A percentile compares a stretch with the other conserved stretches of the same genome.
These are phyloP conservation scores for California macrophylla DNA, from an alignment of 441 rosid genomes.

Conservation along the genomic window DNA sequence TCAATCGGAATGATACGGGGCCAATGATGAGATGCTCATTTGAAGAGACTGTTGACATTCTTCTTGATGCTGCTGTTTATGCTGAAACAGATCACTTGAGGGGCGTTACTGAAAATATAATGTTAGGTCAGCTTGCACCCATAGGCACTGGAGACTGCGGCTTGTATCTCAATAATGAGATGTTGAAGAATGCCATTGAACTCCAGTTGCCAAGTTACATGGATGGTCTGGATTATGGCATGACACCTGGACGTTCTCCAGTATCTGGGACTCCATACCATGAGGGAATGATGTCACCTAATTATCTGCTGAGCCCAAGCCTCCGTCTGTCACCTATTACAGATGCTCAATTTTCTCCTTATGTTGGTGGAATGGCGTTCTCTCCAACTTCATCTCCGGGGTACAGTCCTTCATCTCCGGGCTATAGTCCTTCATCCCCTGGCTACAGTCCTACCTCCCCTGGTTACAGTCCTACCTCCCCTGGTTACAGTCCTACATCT, in stretches of 20 bases:
- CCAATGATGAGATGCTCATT: conserved; percentile 98
- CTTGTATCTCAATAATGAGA: conserved; percentile 84
- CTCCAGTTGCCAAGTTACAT: conserved; percentile 95
- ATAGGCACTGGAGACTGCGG: conserved; percentile 88
- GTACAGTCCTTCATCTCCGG: conserved; percentile 65
- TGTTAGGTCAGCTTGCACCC: conserved; percentile 95
- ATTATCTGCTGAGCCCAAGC: conserved; percentile 66
- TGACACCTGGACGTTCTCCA: conserved; percentile 82
- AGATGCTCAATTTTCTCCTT: conserved; percentile 83
- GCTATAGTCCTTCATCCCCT: conserved; percentile 70
- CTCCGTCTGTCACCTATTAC: conserved; percentile 68
- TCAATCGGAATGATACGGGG: conserved; percentile 91
- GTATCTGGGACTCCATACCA: conserved; percentile 79
- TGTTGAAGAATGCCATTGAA: conserved; percentile 96
- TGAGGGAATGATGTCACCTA: conserved; percentile 94
- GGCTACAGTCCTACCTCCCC: conserved; percentile 73
- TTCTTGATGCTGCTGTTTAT: conserved; percentile 92
- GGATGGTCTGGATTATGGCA: conserved; percentile 83
- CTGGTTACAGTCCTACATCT: conserved; percentile 45
- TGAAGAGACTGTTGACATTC: conserved; percentile 97
- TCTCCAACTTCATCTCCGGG: conserved; percentile 84
- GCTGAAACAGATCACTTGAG: conserved; percentile 76
- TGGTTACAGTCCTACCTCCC: conserved; percentile 33
- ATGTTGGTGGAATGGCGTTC: conserved; percentile 76
- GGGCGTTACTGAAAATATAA: conserved; percentile 96